Base-by-base conservation (phyloP, 106 monocot genomes). In the Narthecium ossifragum region DNA sequence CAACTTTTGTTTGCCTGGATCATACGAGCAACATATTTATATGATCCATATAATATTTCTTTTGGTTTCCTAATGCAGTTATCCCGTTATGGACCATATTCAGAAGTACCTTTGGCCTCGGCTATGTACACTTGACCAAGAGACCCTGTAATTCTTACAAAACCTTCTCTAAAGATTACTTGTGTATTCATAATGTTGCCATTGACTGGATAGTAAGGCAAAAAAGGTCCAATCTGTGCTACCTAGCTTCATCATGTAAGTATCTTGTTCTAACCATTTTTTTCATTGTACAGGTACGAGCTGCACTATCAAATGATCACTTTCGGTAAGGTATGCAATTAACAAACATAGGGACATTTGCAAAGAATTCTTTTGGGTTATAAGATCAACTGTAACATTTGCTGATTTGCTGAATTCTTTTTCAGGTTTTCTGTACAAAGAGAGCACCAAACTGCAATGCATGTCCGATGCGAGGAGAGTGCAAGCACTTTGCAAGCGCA, bases 91-190 rank as follows among this genome's bases (percentile, higher is more conserved):
- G 61, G 85, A 79, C 46, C 67, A 69, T 5, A 82, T 91, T 71
- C 90, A 91, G 61, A 82, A 82, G 65, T 91, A 91, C 60, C 73
- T 91, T 14, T 91, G 90, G 90, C 85, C 90, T 34, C 74, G 90
- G 21, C 58, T 91, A 31, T 82, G 85, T 57, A 79, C 60, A 64
- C 85, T 91, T 39, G 85, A 85, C 69, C 78, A 82, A 49, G 47
- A 60, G 30, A 91, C 81, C 67, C 38, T 85, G 90, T 91, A 82
- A 81, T 27, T 18, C 18, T n/a, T n/a, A n/a, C n/a, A n/a, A n/a
- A n/a, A n/a, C 43, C 18, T 43, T 13, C 0, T 43, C 43, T 43
- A 6, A 43, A 43, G 43, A 43, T 43, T 43, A 17, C 4, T 17
- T 10, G 18, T 3, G 18, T 6, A 17, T 11, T 13, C 43, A 43